These are phyloP conservation scores for Aeminium ludgeri DNA, from an alignment of 495 filamentous ascomycete species.

Conservation along the genomic window DNA sequence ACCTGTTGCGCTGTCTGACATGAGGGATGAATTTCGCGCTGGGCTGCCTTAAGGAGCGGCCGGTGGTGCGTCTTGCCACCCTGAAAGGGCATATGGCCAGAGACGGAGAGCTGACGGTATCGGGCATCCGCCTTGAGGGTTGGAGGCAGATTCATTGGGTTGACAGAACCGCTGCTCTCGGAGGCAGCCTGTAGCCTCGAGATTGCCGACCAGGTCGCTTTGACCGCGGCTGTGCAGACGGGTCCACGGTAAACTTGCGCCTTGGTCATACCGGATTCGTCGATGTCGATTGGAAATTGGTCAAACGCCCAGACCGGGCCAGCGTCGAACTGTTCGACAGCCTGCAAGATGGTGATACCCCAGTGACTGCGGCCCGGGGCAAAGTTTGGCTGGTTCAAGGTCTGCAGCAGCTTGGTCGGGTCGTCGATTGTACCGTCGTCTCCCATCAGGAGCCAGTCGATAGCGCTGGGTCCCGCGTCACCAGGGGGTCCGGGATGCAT, in stretches of 20 bases:
- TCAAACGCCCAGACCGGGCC: slow-evolving; percentile 10
- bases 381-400: background rate
- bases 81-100: slow-evolving; percentile 3
- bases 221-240: slow-evolving; percentile 2
- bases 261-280: slow-evolving; percentile 7
- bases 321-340: slow-evolving; percentile 6
- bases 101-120: slow-evolving; percentile 1
- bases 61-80: slow-evolving; percentile 7
- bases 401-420: background rate
- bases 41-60: slow-evolving; percentile 6
- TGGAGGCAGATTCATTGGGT: background rate
- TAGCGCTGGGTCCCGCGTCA: slow-evolving; percentile 8
- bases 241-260: slow-evolving; percentile 5
- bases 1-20: slow-evolving; percentile 4
- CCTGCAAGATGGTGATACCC: slow-evolving; percentile 7
- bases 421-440: slow-evolving; percentile 7
- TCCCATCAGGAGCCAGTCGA: slow-evolving; percentile 10
- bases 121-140: background rate
- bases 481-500: slow-evolving; percentile 6
- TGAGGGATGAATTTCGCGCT: background rate
- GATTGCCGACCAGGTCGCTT: slow-evolving; percentile 1
- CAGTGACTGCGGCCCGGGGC: slow-evolving; percentile 3
- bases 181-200: slow-evolving; percentile 2
- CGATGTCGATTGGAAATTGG: slow-evolving; percentile 9
- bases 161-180: background rate